These are phyloP conservation scores for Penicillium sp. DNA, from an alignment of 2,329 filamentous ascomycete species.

Conservation along the genomic window DNA sequence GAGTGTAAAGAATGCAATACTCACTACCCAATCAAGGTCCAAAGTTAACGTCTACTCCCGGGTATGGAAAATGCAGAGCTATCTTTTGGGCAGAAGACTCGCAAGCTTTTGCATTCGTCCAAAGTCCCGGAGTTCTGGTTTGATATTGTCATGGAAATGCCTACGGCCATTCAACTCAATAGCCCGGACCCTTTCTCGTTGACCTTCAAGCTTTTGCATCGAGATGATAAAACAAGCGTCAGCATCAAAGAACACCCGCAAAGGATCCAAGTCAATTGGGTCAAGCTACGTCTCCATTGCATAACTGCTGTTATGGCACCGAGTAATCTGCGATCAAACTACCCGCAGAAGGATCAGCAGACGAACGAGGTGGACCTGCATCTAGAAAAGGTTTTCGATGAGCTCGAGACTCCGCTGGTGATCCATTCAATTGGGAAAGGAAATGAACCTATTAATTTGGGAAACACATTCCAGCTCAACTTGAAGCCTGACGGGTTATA, in stretches of 20 bases:
- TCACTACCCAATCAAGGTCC: slow-evolving; percentile 15
- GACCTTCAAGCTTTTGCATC: slow-evolving; percentile 11
- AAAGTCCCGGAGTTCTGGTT: slow-evolving; percentile 39
- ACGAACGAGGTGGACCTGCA: slow-evolving; percentile 1
- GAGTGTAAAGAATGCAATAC: not conserved
- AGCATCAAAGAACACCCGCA: slow-evolving; percentile 15
- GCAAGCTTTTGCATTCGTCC: slow-evolving; percentile 37
- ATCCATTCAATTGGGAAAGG: slow-evolving; percentile 11
- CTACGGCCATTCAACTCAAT: slow-evolving; percentile 29
- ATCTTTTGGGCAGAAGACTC: slow-evolving; percentile 38
- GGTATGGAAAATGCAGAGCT: slow-evolving; percentile 35
- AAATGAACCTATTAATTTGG: slow-evolving; percentile 19
- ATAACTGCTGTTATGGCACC: slow-evolving; percentile 16
- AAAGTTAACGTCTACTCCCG: slow-evolving; percentile 35
- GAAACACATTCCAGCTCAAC: slow-evolving; percentile 16
- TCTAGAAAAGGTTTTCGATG: slow-evolving; percentile 8
- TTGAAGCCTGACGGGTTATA: not conserved
- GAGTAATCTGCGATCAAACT: not conserved
- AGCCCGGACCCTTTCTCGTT: slow-evolving; percentile 18
- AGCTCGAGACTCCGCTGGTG: slow-evolving; percentile 13
- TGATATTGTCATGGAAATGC: slow-evolving; percentile 29
- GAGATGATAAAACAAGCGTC: slow-evolving; percentile 7
- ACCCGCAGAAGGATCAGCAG: not conserved
- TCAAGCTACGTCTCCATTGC: slow-evolving; percentile 14
- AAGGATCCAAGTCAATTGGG: slow-evolving; percentile 19